Conservation (phyloP, 192 early-diverging fungal species). For the Backusella tarrabulga region DNA sequence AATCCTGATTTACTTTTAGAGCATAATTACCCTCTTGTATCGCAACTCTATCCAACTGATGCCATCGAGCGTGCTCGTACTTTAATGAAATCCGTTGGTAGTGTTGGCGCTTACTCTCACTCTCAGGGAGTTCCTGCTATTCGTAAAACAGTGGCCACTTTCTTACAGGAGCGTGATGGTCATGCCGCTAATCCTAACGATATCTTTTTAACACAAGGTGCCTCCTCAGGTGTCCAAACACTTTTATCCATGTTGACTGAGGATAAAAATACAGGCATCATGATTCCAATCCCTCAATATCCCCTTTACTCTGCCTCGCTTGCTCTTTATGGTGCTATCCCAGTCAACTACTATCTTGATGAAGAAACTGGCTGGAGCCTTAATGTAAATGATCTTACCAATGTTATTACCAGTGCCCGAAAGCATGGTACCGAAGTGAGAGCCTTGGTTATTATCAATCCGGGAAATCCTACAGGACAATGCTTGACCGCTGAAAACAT, state of each 20-base stretch:
- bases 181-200: slow-evolving; percentile 74
- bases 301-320: slow-evolving; percentile 95
- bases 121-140: slow-evolving; percentile 87
- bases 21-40: slow-evolving; percentile 50
- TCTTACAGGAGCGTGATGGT: slow-evolving; percentile 90
- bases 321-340: slow-evolving; percentile 73
- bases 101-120: slow-evolving; percentile 90
- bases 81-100: slow-evolving; percentile 67
- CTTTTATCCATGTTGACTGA: slow-evolving; percentile 83
- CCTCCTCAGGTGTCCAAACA: slow-evolving; percentile 88
- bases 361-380: slow-evolving; percentile 85
- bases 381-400: slow-evolving; percentile 60
- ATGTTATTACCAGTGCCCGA: slow-evolving; percentile 58
- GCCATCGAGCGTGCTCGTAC: slow-evolving; percentile 79
- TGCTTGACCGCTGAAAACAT: slow-evolving; percentile 78
- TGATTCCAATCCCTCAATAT: slow-evolving; percentile 99
- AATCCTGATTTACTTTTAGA: slow-evolving; percentile 78
- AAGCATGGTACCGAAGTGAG: slow-evolving; percentile 79
- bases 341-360: slow-evolving; percentile 92
- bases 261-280: slow-evolving; percentile 80
- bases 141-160: slow-evolving; percentile 81
- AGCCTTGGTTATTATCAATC: slow-evolving; percentile 95
- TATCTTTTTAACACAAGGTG: slow-evolving; percentile 93
- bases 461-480: slow-evolving; percentile 98
- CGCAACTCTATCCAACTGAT: slow-evolving; percentile 78